Conservation (phyloP, 2,329 filamentous ascomycete genomes). For the Coniochaeta pulveracea region DNA sequence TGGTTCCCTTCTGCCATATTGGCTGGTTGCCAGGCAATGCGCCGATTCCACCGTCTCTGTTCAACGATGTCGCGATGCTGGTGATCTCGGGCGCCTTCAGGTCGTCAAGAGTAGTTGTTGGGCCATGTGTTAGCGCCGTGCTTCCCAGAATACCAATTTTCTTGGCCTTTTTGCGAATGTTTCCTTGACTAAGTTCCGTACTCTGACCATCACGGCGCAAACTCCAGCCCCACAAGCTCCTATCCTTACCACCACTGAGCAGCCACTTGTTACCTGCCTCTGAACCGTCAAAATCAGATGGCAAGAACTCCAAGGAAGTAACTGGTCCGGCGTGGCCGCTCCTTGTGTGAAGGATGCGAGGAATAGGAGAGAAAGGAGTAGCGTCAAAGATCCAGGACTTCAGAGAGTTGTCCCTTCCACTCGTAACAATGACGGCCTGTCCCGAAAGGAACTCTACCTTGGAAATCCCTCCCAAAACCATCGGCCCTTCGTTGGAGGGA, state of each 20-base stretch:
- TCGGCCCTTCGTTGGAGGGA: constrained; percentile 40
- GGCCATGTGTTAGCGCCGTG: constrained; percentile 43
- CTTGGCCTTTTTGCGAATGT: constrained; percentile 77
- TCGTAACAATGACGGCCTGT: constrained; percentile 82
- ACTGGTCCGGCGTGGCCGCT: constrained; percentile 85
- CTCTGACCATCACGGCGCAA: constrained; percentile 89
- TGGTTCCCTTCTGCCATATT: constrained; percentile 72
- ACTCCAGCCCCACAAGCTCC: constrained; percentile 95
- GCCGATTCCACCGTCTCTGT: constrained; percentile 89
- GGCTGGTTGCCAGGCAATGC: constrained; percentile 65
- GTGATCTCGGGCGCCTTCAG: constrained; percentile 89
- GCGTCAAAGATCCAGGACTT: constrained; percentile 97
- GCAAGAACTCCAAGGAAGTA: constrained; percentile 72
- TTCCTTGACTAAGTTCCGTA: constrained; percentile 84
- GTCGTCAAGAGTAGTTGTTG: constrained; percentile 55
- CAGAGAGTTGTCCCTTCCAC: constrained; percentile 84
- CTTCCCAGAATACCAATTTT: constrained; percentile 64
- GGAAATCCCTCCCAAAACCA: constrained; percentile 67
- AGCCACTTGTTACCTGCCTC: constrained; percentile 90
- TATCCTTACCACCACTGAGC: constrained; percentile 77
- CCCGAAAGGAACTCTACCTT: constrained; percentile 82
- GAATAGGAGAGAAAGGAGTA: constrained; percentile 76
- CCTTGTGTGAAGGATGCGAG: constrained; percentile 72
- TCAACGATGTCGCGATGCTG: constrained; percentile 81
- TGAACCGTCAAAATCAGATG: constrained; percentile 78